Percentiles rank a stretch among this genome's conserved stretches.
These are phyloP conservation scores for Betula pendula DNA, from an alignment of 306 rosid genomes.

Conservation along the genomic window DNA sequence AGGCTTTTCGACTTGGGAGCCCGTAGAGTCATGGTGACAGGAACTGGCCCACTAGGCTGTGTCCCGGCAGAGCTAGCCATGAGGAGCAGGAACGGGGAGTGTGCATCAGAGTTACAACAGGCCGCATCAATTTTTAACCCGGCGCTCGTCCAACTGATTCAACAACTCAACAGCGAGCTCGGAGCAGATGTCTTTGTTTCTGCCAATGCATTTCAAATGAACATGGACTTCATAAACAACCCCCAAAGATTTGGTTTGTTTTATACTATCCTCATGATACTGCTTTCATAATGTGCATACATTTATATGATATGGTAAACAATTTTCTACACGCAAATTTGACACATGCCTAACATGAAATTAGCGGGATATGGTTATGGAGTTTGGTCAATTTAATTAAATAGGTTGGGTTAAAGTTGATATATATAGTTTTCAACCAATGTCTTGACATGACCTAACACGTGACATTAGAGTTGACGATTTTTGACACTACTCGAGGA, in stretches of 20 bases:
- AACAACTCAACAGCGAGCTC: constrained; percentile 35
- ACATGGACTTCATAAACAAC: constrained; percentile 42
- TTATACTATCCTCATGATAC: not conserved
- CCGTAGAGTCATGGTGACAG: constrained; percentile 54
- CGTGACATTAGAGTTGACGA: no score
- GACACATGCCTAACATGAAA: no score
- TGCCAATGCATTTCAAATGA: constrained; percentile 50
- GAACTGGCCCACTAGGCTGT: constrained; percentile 59
- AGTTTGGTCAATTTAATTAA: no score
- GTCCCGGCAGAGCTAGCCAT: constrained; percentile 47
- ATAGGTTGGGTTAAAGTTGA: no score
- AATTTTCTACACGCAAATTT: no score
- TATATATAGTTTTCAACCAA: no score
- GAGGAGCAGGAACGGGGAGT: constrained; percentile 50
- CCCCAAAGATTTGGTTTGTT: constrained; percentile 50
- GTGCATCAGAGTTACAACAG: constrained; percentile 38
- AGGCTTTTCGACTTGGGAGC: constrained; percentile 49
- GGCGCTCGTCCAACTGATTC: constrained; percentile 28
- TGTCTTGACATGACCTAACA: no score
- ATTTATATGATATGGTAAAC: no score
- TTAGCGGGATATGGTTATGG: no score
- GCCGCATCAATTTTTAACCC: constrained; percentile 47
- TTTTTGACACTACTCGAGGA: no score
- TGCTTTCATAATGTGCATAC: no score
- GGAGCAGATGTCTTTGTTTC: constrained; percentile 41